Evolutionary conservation across 75 land plant genomes (phyloP), one percentile per base, ranked within the genome.

Genomic region (Pinus taeda): DNA sequence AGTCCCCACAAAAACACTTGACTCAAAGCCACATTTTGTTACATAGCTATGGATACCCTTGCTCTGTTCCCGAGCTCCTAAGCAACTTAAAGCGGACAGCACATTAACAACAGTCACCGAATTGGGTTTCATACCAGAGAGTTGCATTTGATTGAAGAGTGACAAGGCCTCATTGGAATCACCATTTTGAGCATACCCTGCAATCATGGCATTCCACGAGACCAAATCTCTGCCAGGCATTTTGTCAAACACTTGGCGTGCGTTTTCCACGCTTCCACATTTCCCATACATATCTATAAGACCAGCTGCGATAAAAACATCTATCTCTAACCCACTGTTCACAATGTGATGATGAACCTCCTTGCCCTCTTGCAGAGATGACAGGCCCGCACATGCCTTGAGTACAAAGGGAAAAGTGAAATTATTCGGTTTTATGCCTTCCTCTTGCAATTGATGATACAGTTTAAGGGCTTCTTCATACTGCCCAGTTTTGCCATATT

Each of bases 201-300:
- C 49, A 65, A 87, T 81, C 57, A 87, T 53, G 6, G 81, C 63
- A 53, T 67, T 81, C 86, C 89, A 84, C 5, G 89, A 78, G 12
- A 84, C 81, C 15, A 79, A 49, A 71, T 83, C 76, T 42, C 78
- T 29, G 7, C 66, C 53, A 18, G 66, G 62, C 81, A 87, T 81
- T 75, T 56, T 57, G 37, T 84, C 83, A 66, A 87, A 87, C 61
- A 84, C 64, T 8, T 59, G 14, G 14, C 67, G 57, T 4, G 69
- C 81, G 66, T 79, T 76, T 26, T 59, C 67, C 17, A 79, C 17
- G 57, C 63, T 64, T 37, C 81, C 83, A 76, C 83, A 84, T 42
- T 79, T 83, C 0, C 76, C 29, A 61, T 84, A 87, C 81, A 87
- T 78, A 11, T 73, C 65, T 64, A 88, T 72, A 45, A 88, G 59